These are phyloP conservation scores for Phyllosticta citriasiana DNA, from an alignment of 2,329 filamentous ascomycete species.

Conservation along the genomic window DNA sequence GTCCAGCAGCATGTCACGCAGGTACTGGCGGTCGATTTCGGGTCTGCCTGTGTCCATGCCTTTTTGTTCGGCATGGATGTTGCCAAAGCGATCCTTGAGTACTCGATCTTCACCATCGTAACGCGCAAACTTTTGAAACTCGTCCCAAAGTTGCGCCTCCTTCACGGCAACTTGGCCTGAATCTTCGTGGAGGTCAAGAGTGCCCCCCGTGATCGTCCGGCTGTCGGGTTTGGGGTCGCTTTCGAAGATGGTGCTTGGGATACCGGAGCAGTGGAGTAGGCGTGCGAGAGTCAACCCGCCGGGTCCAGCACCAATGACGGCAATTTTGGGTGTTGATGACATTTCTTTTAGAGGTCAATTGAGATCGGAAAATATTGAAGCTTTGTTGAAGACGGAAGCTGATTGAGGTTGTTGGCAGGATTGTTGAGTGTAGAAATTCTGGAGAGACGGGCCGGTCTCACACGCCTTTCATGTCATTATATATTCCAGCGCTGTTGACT, in stretches of 20 bases:
- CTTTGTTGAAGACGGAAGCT: neutral
- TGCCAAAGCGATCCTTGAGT: conserved; percentile 31
- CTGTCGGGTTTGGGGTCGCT: conserved; percentile 30
- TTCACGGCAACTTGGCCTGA: conserved; percentile 44
- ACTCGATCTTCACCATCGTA: conserved; percentile 44
- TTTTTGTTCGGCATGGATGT: conserved; percentile 18
- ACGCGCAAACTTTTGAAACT: conserved; percentile 42
- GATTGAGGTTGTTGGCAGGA: neutral
- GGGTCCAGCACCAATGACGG: conserved; percentile 31
- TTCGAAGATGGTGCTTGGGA: conserved; percentile 41
- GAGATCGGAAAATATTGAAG: neutral
- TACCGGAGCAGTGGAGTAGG: conserved; percentile 38
- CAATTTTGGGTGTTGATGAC: conserved; percentile 20
- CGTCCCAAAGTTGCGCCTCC: conserved; percentile 40
- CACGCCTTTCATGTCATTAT: neutral
- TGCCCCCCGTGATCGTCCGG: conserved; percentile 42
- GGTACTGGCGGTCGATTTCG: conserved; percentile 43
- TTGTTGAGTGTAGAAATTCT: neutral
- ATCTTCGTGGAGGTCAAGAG: conserved; percentile 43
- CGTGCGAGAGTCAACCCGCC: conserved; percentile 43
- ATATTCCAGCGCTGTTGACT: neutral
- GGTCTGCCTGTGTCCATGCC: conserved; percentile 29
- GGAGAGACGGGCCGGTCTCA: neutral
- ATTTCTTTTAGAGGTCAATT: conserved; percentile 12
- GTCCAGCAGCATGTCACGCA: conserved; percentile 37